Percentiles rank a stretch among this genome's conserved stretches.
These are phyloP conservation scores for Geotrichum australiense DNA, from an alignment of 1,139 yeast genomes.

Conservation along the genomic window DNA sequence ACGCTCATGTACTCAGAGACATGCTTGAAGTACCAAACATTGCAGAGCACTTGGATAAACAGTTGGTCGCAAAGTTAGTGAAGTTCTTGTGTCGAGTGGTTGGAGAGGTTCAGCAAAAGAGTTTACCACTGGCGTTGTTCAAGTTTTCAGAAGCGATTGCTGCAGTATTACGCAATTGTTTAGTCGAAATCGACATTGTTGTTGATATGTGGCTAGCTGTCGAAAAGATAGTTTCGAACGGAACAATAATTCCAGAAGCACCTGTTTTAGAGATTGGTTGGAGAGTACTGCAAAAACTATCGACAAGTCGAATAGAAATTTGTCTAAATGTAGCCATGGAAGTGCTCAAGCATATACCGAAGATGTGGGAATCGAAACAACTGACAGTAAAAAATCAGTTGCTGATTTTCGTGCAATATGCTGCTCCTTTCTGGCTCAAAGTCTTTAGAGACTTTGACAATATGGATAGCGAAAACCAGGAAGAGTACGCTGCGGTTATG, in stretches of 20 bases:
- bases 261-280: too few species aligned
- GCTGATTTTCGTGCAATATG: conserved; percentile 10
- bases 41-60: conserved; percentile 11
- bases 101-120: too few species aligned
- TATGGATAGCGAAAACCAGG: conserved; percentile 9
- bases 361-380: conserved; percentile 10
- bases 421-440: conserved; percentile 11
- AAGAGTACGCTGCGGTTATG: too few species aligned
- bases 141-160: conserved; percentile 6
- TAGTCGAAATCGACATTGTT: conserved; percentile 9
- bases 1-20: conserved; percentile 11
- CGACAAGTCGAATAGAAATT: conserved; percentile 6
- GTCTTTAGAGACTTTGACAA: conserved; percentile 9
- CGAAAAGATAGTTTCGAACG: too few species aligned
- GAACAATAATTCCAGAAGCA: too few species aligned
- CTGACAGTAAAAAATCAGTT: conserved; percentile 6
- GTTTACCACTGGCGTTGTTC: too few species aligned
- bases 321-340: conserved; percentile 10
- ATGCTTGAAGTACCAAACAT: conserved; percentile 10
- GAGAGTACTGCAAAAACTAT: conserved; percentile 3
- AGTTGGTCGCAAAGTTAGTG: conserved; percentile 1
- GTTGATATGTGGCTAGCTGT: too few species aligned
- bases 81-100: conserved; percentile 12
- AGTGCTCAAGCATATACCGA: conserved; percentile 8
- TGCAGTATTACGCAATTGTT: too few species aligned